These are phyloP conservation scores for Lepidium sativum DNA, from an alignment of 345 rosid species.

Conservation along the genomic window DNA sequence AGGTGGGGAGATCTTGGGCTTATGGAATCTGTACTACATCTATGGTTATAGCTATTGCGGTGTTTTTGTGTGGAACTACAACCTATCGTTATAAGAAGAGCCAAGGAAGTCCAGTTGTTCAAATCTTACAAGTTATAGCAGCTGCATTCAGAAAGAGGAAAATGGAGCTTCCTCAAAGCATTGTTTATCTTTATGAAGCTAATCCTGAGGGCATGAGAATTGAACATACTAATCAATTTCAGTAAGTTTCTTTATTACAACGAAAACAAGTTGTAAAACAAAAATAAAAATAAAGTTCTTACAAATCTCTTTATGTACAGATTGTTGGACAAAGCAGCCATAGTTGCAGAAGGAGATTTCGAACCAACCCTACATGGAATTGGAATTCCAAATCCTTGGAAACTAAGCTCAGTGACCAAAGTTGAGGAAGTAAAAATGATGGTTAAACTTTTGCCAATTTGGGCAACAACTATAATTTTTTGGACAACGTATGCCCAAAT, in stretches of 20 bases:
- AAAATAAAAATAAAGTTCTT: not conserved
- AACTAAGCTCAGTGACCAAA: conserved; percentile 40
- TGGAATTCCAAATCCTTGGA: conserved; percentile 39
- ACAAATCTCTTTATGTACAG: conserved; percentile 18
- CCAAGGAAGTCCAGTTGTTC: conserved; percentile 71
- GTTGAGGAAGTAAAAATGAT: conserved; percentile 64
- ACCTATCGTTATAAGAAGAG: conserved; percentile 68
- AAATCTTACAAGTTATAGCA: conserved; percentile 59
- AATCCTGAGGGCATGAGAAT: conserved; percentile 39
- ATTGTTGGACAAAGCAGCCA: conserved; percentile 53
- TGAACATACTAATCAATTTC: conserved; percentile 53
- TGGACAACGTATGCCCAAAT: conserved; percentile 62
- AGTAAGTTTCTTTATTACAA: conserved; percentile 27
- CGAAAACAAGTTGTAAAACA: not conserved
- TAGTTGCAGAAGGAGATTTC: conserved; percentile 33
- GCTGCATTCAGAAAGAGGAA: conserved; percentile 56
- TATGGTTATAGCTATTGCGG: conserved; percentile 45
- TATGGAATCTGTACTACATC: conserved; percentile 53
- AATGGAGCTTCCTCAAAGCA: conserved; percentile 35
- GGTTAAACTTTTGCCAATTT: conserved; percentile 43
- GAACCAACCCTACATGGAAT: conserved; percentile 13
- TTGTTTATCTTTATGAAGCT: conserved; percentile 45
- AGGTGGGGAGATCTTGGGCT: conserved; percentile 56
- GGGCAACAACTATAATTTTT: conserved; percentile 61
- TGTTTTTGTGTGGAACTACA: conserved; percentile 53